Conservation (phyloP, 345 rosid genomes). For the Bruguiera sexangula region DNA sequence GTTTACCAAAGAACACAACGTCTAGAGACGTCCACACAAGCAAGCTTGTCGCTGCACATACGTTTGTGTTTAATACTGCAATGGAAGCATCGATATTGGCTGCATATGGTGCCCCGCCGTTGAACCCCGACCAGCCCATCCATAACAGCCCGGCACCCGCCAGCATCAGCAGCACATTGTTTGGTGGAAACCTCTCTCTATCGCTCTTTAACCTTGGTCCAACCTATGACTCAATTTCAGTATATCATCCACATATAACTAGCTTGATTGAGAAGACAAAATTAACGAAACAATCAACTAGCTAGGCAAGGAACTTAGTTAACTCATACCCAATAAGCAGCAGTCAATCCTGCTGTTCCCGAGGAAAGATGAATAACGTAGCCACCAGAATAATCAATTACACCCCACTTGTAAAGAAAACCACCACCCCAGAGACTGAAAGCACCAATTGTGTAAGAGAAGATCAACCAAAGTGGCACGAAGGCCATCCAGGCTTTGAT, state of each 20-base stretch:
- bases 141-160: conserved; percentile 91
- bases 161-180: conserved; percentile 83
- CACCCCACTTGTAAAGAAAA: conserved; percentile 30
- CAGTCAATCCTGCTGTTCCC: conserved; percentile 26
- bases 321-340: conserved; percentile 27
- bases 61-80: conserved; percentile 76
- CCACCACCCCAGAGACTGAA: conserved; percentile 33
- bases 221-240: conserved; percentile 41
- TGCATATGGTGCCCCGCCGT: conserved; percentile 91
- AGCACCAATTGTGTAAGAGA: conserved; percentile 32
- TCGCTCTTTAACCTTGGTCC: conserved; percentile 81
- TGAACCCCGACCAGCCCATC: conserved; percentile 99
- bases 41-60: conserved; percentile 86
- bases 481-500: conserved; percentile 33
- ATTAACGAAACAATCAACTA: not conserved
- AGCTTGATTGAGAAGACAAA: not conserved
- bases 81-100: conserved; percentile 67
- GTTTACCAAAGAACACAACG: conserved; percentile 78
- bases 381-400: conserved; percentile 26
- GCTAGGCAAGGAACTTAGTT: not conserved
- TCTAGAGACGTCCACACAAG: conserved; percentile 88
- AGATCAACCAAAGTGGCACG: conserved; percentile 30
- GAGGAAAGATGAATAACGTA: conserved; percentile 34
- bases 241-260: not conserved
- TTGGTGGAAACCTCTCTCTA: conserved; percentile 88